Evolutionary conservation across 2,329 filamentous ascomycete species (phyloP).

Genomic region (Alternaria sp.): DNA sequence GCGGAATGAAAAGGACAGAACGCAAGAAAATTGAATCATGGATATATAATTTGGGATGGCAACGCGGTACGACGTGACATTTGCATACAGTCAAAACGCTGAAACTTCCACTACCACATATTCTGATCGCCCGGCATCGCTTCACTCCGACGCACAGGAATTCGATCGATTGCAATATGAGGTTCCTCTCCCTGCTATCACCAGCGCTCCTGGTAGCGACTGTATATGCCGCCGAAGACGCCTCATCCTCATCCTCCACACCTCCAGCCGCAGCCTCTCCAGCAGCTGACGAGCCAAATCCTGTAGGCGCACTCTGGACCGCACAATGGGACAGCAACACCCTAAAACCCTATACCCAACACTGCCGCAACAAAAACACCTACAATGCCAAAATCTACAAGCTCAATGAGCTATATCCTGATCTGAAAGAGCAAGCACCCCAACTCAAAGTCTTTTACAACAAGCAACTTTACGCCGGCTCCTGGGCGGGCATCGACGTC

Average conservation of each 20-base stretch:
- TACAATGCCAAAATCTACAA: constrained; percentile 43
- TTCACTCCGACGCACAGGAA: background rate
- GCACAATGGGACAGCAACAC: constrained; percentile 36
- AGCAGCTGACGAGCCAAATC: constrained; percentile 35
- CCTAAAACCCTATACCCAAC: constrained; percentile 34
- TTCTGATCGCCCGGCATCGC: background rate
- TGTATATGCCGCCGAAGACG: constrained; percentile 24
- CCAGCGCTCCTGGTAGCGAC: constrained; percentile 32
- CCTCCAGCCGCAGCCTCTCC: constrained; percentile 18
- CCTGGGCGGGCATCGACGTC: constrained; percentile 63
- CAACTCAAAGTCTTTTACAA: constrained; percentile 51
- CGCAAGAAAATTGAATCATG: constrained; percentile 6
- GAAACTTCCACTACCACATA: background rate
- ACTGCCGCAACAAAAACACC: constrained; percentile 29
- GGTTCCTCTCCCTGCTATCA: constrained; percentile 30
- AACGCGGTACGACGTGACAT: background rate
- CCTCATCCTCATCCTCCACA: constrained; percentile 21
- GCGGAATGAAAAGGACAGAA: constrained; percentile 28
- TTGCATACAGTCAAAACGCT: background rate
- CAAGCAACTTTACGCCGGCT: constrained; percentile 57
- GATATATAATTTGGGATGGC: background rate
- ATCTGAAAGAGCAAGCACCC: constrained; percentile 41
- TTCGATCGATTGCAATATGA: constrained; percentile 28
- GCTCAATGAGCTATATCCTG: constrained; percentile 44
- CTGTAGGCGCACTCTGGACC: constrained; percentile 44